phyloP scores from a whole-genome alignment of 164 flowering plant genomes.

The Tinospora cordifolia region DNA sequence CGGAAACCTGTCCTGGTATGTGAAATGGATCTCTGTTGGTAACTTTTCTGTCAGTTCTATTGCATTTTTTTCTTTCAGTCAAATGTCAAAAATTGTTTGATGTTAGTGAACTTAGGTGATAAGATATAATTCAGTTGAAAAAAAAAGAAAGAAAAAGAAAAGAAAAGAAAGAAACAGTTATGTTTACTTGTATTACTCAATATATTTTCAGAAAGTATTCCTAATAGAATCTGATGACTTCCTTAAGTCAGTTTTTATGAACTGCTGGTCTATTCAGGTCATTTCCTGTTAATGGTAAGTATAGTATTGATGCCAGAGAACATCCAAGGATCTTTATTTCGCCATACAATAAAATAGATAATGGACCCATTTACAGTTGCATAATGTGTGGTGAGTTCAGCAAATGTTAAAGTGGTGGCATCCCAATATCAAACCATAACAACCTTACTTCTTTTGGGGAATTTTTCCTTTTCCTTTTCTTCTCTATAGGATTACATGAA shows the following conservation, averaged over 20 bases:
- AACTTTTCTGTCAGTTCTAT: background rate
- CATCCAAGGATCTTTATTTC: background rate
- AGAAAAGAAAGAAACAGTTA: background rate
- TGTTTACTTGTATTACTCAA: background rate
- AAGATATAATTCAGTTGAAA: background rate
- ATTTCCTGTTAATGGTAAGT: background rate
- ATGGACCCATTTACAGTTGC: background rate
- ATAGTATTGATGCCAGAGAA: background rate
- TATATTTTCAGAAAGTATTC: too few species aligned
- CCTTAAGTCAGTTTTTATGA: too few species aligned
- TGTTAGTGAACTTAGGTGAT: background rate
- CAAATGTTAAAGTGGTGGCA: too few species aligned
- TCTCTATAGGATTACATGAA: conserved; percentile 25
- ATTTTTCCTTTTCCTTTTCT: background rate
- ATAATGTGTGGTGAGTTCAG: background rate
- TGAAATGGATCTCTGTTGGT: background rate
- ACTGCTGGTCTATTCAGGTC: background rate
- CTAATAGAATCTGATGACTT: too few species aligned
- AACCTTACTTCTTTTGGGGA: background rate
- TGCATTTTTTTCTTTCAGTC: background rate
- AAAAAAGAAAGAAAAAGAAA: too few species aligned
- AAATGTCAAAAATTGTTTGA: background rate
- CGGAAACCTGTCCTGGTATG: conserved; percentile 15
- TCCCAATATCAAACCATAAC: too few species aligned
- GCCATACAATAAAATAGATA: background rate